phyloP scores from a whole-genome alignment of 371 early-diverging fungal species.

The Thermomucor indicae-seudaticae region DNA sequence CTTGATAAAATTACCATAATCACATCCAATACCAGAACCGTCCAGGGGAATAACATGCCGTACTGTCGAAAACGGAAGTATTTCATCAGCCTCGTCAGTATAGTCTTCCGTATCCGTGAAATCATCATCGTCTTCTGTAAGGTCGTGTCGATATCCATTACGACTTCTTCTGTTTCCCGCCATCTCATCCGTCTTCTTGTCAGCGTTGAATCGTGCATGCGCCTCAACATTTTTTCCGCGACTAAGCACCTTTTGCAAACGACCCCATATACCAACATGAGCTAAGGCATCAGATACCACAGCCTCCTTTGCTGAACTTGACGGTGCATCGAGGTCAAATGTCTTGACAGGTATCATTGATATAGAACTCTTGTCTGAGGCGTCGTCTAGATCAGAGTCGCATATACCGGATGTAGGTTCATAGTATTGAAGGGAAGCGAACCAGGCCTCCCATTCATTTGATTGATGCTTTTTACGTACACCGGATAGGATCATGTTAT shows the following conservation, averaged over 20 bases:
- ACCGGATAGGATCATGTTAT: constrained; percentile 34
- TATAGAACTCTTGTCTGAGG: not conserved
- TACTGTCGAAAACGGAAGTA: constrained; percentile 32
- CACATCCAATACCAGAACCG: constrained; percentile 33
- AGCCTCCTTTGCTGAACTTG: not conserved
- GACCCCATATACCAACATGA: not conserved
- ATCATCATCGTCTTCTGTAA: not conserved
- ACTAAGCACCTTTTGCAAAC: not conserved
- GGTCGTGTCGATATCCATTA: not conserved
- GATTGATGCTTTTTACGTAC: constrained; percentile 15
- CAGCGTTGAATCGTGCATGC: not conserved
- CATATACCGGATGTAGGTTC: too few relatives aligned
- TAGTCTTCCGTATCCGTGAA: constrained; percentile 10
- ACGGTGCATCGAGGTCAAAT: constrained; percentile 15
- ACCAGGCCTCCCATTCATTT: constrained; percentile 32
- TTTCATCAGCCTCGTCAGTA: constrained; percentile 20
- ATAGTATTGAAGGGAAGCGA: constrained; percentile 30
- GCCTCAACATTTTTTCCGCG: not conserved
- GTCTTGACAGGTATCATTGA: constrained; percentile 21
- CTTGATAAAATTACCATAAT: constrained; percentile 47
- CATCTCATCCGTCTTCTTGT: not conserved
- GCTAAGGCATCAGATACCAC: not conserved
- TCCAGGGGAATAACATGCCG: constrained; percentile 20
- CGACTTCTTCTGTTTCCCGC: not conserved
- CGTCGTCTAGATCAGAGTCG: too few relatives aligned